Evolutionary conservation across 1,284 basidiomycete species (phyloP), one percentile per base, ranked within the genome.

Genomic region (Cutaneotrichosporon sp.): DNA sequence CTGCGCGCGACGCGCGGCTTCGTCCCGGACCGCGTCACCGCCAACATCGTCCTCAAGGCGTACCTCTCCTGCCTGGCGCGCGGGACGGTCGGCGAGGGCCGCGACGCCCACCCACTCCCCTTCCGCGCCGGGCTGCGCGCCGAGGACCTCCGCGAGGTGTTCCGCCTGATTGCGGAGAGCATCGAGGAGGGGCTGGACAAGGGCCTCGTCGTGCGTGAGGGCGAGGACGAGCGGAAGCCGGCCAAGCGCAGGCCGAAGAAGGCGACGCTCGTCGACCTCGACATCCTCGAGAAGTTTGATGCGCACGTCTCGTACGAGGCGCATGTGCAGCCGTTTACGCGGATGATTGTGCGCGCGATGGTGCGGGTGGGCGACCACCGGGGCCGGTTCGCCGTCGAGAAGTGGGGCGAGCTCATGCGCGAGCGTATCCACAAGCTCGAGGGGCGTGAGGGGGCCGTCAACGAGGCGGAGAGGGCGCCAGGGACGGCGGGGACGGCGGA

Each of bases 1-100:
- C 53, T 76, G 24, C 72, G 73, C 54, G 27, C 33, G 22, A 52
- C 67, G 34, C 64, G 68, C 25, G 68, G 67, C 16, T 79, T 79
- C 53, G 56, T 60, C n/a, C 77, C 77, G 4, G 73, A 77, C 67
- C 64, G 71, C 46, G 65, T 72, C 13, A 79, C 77, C 0, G 74
- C 67, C 22, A 75, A 77, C 60, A 65, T 79, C 45, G 69, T 79
- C 9, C 27, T 79, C 45, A 65, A 70, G 54, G 72, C 74, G 46
- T 79, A 74, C 75, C 54, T 79, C 9, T 42, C 34, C 42, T 56
- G 52, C 49, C 50, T 65, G 14, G 43, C 58, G 43, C 49, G 54
- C 11, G 43, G 45, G 18, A 54, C 51, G 31, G 34, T n/a, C 13
- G 60, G 61, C 14, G 34, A 27, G 8, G 49, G 31, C n/a, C 49